Percentiles rank a stretch among this genome's conserved stretches.
phyloP scores from a whole-genome alignment of 2,329 filamentous ascomycete genomes.

The Zasmidium angulare region DNA sequence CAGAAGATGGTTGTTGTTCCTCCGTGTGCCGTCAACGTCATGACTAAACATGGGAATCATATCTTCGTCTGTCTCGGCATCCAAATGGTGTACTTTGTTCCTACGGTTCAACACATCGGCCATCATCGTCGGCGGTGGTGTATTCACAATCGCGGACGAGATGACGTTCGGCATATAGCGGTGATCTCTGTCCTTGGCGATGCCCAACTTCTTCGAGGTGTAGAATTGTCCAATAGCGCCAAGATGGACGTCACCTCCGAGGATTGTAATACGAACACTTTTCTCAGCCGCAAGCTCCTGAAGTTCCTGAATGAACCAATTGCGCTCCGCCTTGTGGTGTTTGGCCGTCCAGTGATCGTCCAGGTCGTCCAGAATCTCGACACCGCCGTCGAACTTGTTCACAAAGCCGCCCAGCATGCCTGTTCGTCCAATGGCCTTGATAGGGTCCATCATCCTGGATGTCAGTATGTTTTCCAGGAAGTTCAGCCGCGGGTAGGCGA shows the following conservation, averaged over 20 bases:
- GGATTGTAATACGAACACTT: conserved; percentile 84
- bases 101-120: conserved; percentile 91
- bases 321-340: conserved; percentile 87
- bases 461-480: conserved; percentile 71
- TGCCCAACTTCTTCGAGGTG: conserved; percentile 77
- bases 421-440: conserved; percentile 82
- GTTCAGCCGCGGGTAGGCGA: conserved; percentile 48
- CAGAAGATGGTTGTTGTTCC: conserved; percentile 87
- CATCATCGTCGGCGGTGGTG: conserved; percentile 81
- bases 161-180: conserved; percentile 96
- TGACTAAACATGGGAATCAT: conserved; percentile 93
- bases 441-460: conserved; percentile 79
- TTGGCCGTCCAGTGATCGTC: conserved; percentile 98
- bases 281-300: conserved; percentile 93
- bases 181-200: conserved; percentile 83
- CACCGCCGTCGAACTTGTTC: conserved; percentile 87
- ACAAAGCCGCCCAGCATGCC: conserved; percentile 77
- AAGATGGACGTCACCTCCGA: conserved; percentile 92
- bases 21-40: conserved; percentile 82
- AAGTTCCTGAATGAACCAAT: conserved; percentile 81
- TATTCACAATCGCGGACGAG: conserved; percentile 91
- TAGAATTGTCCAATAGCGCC: conserved; percentile 93
- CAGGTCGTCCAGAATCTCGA: conserved; percentile 86
- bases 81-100: conserved; percentile 71
- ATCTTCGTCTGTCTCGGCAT: conserved; percentile 79